These are phyloP conservation scores for Fraxinus quadrangulata DNA, from an alignment of 257 asterid genomes.

Conservation along the genomic window DNA sequence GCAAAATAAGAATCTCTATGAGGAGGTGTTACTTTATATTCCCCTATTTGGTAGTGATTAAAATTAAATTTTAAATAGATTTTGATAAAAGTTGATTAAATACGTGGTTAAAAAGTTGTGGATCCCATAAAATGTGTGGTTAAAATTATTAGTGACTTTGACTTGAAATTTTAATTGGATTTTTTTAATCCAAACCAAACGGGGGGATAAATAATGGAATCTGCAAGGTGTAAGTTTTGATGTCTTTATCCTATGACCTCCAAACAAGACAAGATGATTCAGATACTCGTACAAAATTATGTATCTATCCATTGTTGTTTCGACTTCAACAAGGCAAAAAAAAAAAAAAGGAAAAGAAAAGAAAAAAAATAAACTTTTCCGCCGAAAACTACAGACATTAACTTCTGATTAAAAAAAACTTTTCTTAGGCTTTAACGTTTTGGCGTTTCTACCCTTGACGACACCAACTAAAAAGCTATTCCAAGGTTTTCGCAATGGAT, in stretches of 20 bases:
- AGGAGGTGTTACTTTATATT: too few species aligned
- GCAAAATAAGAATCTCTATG: too few species aligned
- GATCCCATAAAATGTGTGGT: too few species aligned
- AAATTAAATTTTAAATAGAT: too few species aligned
- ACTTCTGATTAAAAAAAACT: conserved; percentile 1
- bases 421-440: conserved; percentile 31
- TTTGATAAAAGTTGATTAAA: too few species aligned
- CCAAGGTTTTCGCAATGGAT: neutral
- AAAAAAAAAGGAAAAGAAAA: neutral
- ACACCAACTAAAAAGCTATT: conserved; percentile 33
- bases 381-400: neutral
- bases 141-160: too few species aligned
- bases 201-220: neutral
- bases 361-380: neutral
- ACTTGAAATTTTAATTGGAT: too few species aligned
- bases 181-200: too few species aligned
- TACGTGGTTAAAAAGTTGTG: too few species aligned
- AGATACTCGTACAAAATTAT: neutral
- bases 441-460: conserved; percentile 25
- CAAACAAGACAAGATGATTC: neutral
- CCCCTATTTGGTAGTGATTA: too few species aligned
- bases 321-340: neutral
- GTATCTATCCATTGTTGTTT: neutral
- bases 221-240: neutral
- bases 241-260: neutral